These are phyloP conservation scores for Artemisia tridentata DNA, from an alignment of 129 eudicot species.

Conservation along the genomic window DNA sequence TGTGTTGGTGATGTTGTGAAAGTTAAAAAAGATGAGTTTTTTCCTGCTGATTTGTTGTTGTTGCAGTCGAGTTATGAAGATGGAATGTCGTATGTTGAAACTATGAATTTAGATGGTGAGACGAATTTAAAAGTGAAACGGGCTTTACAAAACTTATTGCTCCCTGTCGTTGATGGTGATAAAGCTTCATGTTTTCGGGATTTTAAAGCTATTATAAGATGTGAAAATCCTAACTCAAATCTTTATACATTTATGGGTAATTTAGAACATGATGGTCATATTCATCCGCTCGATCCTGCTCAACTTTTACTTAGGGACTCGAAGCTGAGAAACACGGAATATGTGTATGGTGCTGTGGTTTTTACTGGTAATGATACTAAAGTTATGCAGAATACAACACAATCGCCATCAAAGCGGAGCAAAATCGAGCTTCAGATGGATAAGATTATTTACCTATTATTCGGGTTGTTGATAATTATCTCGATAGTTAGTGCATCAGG, in stretches of 20 bases:
- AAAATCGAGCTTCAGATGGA: conserved; percentile 71
- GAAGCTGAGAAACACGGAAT: conserved; percentile 69
- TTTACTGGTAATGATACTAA: conserved; percentile 75
- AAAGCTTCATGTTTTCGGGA: conserved; percentile 27
- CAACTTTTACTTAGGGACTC: conserved; percentile 77
- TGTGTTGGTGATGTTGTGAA: conserved; percentile 66
- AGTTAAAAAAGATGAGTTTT: conserved; percentile 56
- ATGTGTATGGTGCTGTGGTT: conserved; percentile 56
- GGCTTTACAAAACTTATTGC: conserved; percentile 42
- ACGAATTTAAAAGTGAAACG: conserved; percentile 69
- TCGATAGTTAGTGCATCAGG: conserved; percentile 50
- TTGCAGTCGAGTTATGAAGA: conserved; percentile 71
- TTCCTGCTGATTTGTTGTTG: conserved; percentile 70
- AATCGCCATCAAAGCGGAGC: conserved; percentile 69
- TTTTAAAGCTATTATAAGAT: conserved; percentile 45
- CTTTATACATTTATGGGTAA: conserved; percentile 74
- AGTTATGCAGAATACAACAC: conserved; percentile 65
- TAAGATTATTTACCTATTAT: conserved; percentile 55
- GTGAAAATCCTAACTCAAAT: conserved; percentile 66
- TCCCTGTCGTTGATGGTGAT: conserved; percentile 34
- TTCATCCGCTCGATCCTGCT: conserved; percentile 41
- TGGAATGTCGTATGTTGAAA: conserved; percentile 81
- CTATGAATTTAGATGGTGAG: conserved; percentile 85
- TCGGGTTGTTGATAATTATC: conserved; percentile 44
- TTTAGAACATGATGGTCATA: conserved; percentile 36